Base-by-base conservation (phyloP, 495 filamentous ascomycete genomes). In the Penicillium cosmopolitanum region DNA sequence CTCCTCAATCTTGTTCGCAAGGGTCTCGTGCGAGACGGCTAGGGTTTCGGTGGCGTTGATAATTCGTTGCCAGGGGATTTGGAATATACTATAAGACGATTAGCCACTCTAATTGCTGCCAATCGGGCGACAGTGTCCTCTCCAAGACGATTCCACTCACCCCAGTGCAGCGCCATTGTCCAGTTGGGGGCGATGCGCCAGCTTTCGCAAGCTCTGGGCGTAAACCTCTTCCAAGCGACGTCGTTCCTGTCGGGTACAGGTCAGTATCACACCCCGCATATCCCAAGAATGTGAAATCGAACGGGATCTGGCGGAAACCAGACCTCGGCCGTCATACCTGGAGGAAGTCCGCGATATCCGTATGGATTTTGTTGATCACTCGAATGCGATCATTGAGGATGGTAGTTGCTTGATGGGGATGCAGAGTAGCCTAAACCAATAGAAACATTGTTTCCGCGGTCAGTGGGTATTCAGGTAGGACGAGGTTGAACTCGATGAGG, bases 311-410 rank as follows among this genome's bases (percentile, higher is more conserved):
- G 46, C 46, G n/a, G 23, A n/a, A 52, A 11, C 33, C 10, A 31
- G 34, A 25, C 31, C 12, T 34, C 46, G 33, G 19, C 46, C 51
- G 42, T 48, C 78, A 58, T 88, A 98, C 95, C 87, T 95, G 91
- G 53, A 99, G 82, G 90, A 93, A 99, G 75, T 98, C 93, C 65
- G 95, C 94, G 65, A 99, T 92, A 73, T 97, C 91, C 62, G 80
- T 72, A 77, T 99, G 97, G 80, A 96, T 79, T 70, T 86, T 90
- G 58, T 86, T 85, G 67, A 97, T 94, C 69, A 91, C 82, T 72
- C 89, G 89, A 68, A 98, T 84, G 63, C 96, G 91, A 70, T 98
- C 93, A 69, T 88, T 87, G 55, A 99, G 81, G 33, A 93, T 84
- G 56, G 83, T 83, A 33, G 94, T 92, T 54, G 96, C 94, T 78